A percentile compares a stretch with the other conserved stretches of the same genome.
Evolutionary conservation across 2,329 filamentous ascomycete species (phyloP).

Genomic region (Cladosporium velox): DNA sequence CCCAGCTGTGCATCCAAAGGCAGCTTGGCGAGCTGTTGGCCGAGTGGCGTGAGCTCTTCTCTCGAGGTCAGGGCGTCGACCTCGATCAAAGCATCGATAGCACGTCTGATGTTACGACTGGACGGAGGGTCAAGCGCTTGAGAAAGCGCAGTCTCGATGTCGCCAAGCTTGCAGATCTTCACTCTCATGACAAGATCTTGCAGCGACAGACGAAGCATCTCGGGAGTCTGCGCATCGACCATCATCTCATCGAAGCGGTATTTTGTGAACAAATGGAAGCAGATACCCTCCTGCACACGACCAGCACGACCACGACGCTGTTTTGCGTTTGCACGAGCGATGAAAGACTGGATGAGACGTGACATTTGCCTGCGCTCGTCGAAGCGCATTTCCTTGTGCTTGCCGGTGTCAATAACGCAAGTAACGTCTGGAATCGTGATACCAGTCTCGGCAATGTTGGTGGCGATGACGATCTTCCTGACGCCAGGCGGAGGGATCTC

Average conservation of each 20-base stretch:
- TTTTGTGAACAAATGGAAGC: slow-evolving; percentile 94
- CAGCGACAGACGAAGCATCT: slow-evolving; percentile 90
- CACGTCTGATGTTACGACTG: slow-evolving; percentile 86
- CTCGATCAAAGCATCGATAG: slow-evolving; percentile 89
- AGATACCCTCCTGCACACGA: slow-evolving; percentile 90
- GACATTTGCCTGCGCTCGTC: slow-evolving; percentile 92
- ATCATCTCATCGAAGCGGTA: slow-evolving; percentile 81
- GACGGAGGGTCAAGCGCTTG: slow-evolving; percentile 89
- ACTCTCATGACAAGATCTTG: slow-evolving; percentile 95
- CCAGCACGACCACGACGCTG: slow-evolving; percentile 91
- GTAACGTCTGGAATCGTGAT: slow-evolving; percentile 98
- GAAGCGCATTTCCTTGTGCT: slow-evolving; percentile 96
- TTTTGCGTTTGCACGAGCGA: slow-evolving; percentile 92
- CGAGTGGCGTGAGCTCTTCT: slow-evolving; percentile 85
- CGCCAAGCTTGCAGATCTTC: slow-evolving; percentile 94
- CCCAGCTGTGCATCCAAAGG: slow-evolving; percentile 93
- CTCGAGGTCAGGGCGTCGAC: slow-evolving; percentile 79
- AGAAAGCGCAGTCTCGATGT: slow-evolving; percentile 85
- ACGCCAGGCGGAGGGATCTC: slow-evolving; percentile 76
- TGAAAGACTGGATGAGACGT: slow-evolving; percentile 88
- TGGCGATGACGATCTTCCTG: slow-evolving; percentile 92
- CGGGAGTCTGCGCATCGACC: slow-evolving; percentile 90
- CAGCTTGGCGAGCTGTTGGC: slow-evolving; percentile 80
- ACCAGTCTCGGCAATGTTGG: slow-evolving; percentile 97
- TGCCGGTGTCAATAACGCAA: slow-evolving; percentile 93